These are phyloP conservation scores for Panaeolus cyanescens DNA, from an alignment of 768 basidiomycete species.

Conservation along the genomic window DNA sequence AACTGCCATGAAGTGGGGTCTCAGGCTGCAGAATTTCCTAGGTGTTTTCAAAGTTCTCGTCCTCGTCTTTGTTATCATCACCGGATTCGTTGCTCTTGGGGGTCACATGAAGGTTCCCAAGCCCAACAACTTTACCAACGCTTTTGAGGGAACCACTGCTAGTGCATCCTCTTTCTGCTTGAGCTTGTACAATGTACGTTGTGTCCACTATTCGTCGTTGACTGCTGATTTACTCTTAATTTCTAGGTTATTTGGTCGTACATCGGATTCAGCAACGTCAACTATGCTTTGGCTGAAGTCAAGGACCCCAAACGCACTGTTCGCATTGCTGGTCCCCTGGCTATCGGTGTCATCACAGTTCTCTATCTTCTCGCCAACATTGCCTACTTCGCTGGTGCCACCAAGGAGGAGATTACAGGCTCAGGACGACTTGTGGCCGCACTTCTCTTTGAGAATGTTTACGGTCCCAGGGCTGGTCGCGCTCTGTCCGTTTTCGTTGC, in stretches of 20 bases:
- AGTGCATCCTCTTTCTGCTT: constrained; percentile 52
- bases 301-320: constrained; percentile 63
- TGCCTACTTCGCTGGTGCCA: constrained; percentile 69
- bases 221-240: not conserved
- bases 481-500: constrained; percentile 41
- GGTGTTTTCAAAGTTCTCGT: constrained; percentile 58
- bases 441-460: constrained; percentile 67
- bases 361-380: constrained; percentile 65
- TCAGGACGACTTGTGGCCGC: constrained; percentile 66
- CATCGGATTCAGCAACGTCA: constrained; percentile 66
- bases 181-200: constrained; percentile 50
- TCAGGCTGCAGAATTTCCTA: constrained; percentile 64
- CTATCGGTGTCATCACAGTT: constrained; percentile 51
- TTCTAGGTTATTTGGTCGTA: constrained; percentile 52
- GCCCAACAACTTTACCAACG: constrained; percentile 34
- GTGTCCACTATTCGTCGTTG: not conserved
- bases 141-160: constrained; percentile 45
- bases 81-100: constrained; percentile 48
- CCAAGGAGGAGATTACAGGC: constrained; percentile 60
- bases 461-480: constrained; percentile 53
- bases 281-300: constrained; percentile 68
- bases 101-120: constrained; percentile 32
- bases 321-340: constrained; percentile 64
- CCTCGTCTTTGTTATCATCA: constrained; percentile 47
- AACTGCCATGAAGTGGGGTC: constrained; percentile 48